Evolutionary conservation across 75 land plant species (phyloP).

Genomic region (Chamaecyparis obtusa): DNA sequence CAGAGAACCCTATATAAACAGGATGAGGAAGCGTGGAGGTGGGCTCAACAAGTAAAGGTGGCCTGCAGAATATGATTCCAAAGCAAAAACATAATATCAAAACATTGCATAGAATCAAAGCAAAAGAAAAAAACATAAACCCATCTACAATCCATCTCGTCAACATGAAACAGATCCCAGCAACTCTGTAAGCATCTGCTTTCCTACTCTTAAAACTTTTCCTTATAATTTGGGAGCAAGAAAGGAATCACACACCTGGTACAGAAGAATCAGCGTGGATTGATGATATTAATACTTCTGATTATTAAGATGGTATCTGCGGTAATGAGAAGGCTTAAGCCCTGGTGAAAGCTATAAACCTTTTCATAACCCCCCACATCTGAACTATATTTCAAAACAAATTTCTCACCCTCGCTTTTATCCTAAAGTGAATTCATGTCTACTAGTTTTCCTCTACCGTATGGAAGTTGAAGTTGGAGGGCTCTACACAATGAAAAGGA

Average conservation of each 20-base stretch:
- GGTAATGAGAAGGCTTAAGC: background rate
- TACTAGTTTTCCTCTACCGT: background rate
- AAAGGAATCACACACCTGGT: background rate
- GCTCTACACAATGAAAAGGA: background rate
- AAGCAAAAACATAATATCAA: background rate
- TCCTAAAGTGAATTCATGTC: background rate
- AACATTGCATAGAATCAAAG: background rate
- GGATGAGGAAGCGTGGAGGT: background rate
- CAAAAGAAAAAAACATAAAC: background rate
- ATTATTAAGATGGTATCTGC: background rate
- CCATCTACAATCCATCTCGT: background rate
- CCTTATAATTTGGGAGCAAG: background rate
- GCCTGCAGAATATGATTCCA: constrained; percentile 1
- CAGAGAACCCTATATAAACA: background rate
- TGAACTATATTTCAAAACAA: background rate
- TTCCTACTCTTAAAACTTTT: background rate
- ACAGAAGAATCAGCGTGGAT: background rate
- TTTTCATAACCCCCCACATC: too few species aligned
- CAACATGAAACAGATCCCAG: background rate
- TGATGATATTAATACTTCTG: too few species aligned
- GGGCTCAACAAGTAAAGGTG: background rate
- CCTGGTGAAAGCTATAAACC: background rate
- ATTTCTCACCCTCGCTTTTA: background rate
- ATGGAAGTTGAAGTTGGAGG: background rate
- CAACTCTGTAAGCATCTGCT: background rate